Evolutionary conservation across 2,329 filamentous ascomycete species (phyloP).

Genomic region (Decorospora gaudefroyi): DNA sequence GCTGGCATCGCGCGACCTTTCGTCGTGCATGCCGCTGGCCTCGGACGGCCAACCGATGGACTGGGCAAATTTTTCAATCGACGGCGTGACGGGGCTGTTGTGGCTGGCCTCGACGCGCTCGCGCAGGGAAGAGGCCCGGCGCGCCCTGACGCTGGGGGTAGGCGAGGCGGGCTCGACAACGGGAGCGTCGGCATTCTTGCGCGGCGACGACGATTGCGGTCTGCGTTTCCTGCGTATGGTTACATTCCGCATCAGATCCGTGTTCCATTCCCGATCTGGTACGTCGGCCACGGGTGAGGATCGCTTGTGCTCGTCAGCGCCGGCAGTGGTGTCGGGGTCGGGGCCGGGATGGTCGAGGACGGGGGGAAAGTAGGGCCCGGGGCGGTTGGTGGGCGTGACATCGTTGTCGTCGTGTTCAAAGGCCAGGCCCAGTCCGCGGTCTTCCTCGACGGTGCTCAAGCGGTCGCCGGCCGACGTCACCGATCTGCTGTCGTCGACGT

Average conservation of each 20-base stretch:
- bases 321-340: conserved; percentile 17
- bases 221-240: conserved; percentile 46
- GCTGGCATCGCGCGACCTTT: conserved; percentile 36
- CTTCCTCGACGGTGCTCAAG: conserved; percentile 39
- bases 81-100: conserved; percentile 43
- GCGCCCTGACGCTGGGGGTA: conserved; percentile 23
- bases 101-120: conserved; percentile 43
- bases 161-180: conserved; percentile 27
- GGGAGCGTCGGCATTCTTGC: conserved; percentile 13
- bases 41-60: conserved; percentile 57
- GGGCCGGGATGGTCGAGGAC: conserved; percentile 1
- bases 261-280: conserved; percentile 48
- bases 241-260: conserved; percentile 50
- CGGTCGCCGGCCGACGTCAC: conserved; percentile 35
- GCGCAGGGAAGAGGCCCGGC: conserved; percentile 37
- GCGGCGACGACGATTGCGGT: conserved; percentile 30
- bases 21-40: conserved; percentile 31
- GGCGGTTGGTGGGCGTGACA: conserved; percentile 38
- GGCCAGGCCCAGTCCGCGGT: conserved; percentile 43
- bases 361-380: conserved; percentile 17
- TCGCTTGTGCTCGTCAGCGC: conserved; percentile 22
- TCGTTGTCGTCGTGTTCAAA: conserved; percentile 42
- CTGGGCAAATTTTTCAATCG: conserved; percentile 55
- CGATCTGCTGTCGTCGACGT: conserved; percentile 37
- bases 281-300: conserved; percentile 29